Evolutionary conservation across 2,329 filamentous ascomycete species (phyloP), one percentile per base, ranked within the genome.

Genomic region (Scedosporium aurantiacum): DNA sequence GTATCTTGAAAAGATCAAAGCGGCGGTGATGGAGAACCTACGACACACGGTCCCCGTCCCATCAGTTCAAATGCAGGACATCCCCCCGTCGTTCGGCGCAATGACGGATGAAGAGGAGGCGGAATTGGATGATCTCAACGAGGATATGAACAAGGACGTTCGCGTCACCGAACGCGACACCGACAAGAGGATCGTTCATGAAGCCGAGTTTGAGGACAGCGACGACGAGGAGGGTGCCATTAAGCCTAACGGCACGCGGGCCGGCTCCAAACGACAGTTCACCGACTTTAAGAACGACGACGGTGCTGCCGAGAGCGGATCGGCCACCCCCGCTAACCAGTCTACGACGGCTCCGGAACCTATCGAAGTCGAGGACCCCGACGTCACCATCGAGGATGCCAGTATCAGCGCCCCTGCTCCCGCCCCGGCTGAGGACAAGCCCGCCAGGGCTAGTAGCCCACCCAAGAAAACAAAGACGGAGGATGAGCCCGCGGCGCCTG

Each of bases 61-160:
- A 1, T 96, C 91, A 21, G 91, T 97, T 21, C 91, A 97, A 73
- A 89, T 96, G 84, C 88, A 90, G 65, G 89, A 95, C 66, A 80
- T 87, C 5, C 85, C 85, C 3, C 81, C 82, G 60, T 82, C 83
- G 1, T 76, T 87, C 40, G 81, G 79, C 37, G 82, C 83, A 32
- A 83, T 85, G 74, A 82, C 84, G 0, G 84, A 87, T 58, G 85
- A 88, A 63, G 85, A 87, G 65, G 85, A 87, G 55, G 84, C 82
- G 10, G 82, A 85, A 66, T 73, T 86, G 5, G 82, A 87, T 63
- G 84, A 87, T 64, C 71, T 90, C 1, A 92, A 97, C 65, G 90
- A 91, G 60, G 92, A 97, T 65, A 83, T 90, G 67, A 91, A 94
- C 71, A 88, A 90, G 67, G 93, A 97, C 70, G 83, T 83, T 61